These are phyloP conservation scores for Cordyceps cateniannulata DNA, from an alignment of 2,329 filamentous ascomycete genomes.

Conservation along the genomic window DNA sequence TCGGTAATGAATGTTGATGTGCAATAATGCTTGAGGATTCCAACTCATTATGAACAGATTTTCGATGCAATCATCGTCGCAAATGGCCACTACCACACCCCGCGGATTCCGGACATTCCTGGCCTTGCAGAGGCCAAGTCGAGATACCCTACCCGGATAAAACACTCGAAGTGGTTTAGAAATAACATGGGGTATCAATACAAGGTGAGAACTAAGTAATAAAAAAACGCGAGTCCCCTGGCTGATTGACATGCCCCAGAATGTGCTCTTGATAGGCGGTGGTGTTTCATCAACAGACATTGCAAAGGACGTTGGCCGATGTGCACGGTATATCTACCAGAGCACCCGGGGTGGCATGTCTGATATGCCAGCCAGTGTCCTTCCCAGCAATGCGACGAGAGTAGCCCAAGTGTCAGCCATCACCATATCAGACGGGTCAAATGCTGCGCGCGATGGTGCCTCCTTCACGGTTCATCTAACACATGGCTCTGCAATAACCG, in stretches of 20 bases:
- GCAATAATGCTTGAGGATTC: background rate
- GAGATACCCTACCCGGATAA: background rate
- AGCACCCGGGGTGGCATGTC: conserved; percentile 53
- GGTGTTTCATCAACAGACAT: conserved; percentile 38
- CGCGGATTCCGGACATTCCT: conserved; percentile 52
- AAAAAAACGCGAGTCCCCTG: background rate
- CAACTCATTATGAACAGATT: background rate
- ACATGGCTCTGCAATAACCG: conserved; percentile 9
- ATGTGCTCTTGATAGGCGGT: conserved; percentile 48
- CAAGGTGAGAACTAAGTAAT: background rate
- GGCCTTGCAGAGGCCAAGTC: conserved; percentile 58
- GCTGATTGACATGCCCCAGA: conserved; percentile 32
- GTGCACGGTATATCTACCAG: conserved; percentile 34
- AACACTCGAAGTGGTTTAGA: background rate
- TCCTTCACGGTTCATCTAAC: background rate
- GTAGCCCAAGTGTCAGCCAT: conserved; percentile 46
- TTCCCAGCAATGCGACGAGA: conserved; percentile 47
- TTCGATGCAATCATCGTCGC: conserved; percentile 64
- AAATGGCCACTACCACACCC: conserved; percentile 60
- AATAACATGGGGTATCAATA: conserved; percentile 44
- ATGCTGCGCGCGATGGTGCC: background rate
- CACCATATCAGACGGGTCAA: background rate
- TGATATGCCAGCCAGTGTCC: conserved; percentile 47
- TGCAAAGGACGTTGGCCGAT: conserved; percentile 29
- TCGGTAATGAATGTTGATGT: background rate